A percentile compares a stretch with the other conserved stretches of the same genome.
Conservation (phyloP, 805 yeast species). For the Suhomyces vadensis region DNA sequence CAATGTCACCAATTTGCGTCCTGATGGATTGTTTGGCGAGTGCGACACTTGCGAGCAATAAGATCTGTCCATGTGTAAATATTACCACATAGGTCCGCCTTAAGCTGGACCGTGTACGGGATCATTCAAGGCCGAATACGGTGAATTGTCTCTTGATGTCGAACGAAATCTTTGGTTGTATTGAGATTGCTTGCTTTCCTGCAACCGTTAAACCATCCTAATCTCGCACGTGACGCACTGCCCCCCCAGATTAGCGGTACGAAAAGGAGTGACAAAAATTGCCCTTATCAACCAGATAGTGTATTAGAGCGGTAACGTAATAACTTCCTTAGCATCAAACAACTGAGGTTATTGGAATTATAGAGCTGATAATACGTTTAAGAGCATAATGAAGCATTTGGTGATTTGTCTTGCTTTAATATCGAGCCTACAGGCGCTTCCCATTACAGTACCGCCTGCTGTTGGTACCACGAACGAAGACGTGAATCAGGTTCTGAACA, state of each 20-base stretch:
- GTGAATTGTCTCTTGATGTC: too few relatives aligned
- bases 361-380: too few relatives aligned
- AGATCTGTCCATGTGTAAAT: not conserved
- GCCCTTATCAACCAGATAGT: constrained; percentile 1
- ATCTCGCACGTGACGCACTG: not conserved
- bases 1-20: not conserved
- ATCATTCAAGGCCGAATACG: too few relatives aligned
- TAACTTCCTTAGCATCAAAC: too few relatives aligned
- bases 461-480: too few relatives aligned
- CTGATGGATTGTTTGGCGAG: not conserved
- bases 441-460: not conserved
- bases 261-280: constrained; percentile 2
- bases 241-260: not conserved
- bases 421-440: constrained; percentile 3
- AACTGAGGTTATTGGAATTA: too few relatives aligned
- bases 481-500: too few relatives aligned
- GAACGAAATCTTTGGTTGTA: too few relatives aligned
- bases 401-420: not conserved
- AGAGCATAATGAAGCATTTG: not conserved
- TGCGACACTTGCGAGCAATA: not conserved
- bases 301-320: too few relatives aligned
- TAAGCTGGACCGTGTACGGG: too few relatives aligned
- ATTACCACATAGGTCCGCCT: not conserved
- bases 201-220: not conserved
- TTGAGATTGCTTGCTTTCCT: not conserved